These are phyloP conservation scores for Malus sieversii DNA, from an alignment of 306 rosid species.

Conservation along the genomic window DNA sequence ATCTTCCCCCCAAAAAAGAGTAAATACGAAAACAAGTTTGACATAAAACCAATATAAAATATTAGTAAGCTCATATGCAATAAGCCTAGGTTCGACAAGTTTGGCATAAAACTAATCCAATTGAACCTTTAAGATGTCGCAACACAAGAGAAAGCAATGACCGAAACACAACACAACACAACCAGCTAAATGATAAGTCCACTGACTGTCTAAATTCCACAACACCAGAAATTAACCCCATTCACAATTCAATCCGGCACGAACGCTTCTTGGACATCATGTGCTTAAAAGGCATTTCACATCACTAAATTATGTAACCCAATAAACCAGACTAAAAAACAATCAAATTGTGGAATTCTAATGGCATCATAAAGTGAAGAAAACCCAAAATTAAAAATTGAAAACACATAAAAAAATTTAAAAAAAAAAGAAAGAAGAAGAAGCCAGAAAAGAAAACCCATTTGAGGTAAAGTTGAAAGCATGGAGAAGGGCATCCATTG, in stretches of 20 bases:
- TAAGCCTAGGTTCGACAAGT: background rate
- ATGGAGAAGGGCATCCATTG: too few species aligned
- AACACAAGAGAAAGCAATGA: too few species aligned
- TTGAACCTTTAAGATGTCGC: background rate
- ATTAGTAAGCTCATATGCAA: background rate
- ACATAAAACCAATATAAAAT: background rate
- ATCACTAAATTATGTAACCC: background rate
- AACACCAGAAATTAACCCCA: background rate
- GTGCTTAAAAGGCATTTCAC: background rate
- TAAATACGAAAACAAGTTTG: too few species aligned
- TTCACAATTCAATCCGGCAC: background rate
- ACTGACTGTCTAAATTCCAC: background rate
- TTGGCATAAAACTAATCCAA: background rate
- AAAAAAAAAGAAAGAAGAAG: background rate
- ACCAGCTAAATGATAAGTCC: background rate
- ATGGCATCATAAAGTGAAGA: background rate
- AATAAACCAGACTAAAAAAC: background rate
- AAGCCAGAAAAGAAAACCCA: background rate
- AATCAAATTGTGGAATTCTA: background rate
- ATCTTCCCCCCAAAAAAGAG: too few species aligned
- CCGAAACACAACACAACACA: background rate
- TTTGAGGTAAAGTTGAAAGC: background rate
- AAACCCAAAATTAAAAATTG: background rate
- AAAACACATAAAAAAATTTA: background rate
- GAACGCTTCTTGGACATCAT: background rate